Evolutionary conservation across 2,329 filamentous ascomycete genomes (phyloP).

Genomic region (Fusarium piperis): DNA sequence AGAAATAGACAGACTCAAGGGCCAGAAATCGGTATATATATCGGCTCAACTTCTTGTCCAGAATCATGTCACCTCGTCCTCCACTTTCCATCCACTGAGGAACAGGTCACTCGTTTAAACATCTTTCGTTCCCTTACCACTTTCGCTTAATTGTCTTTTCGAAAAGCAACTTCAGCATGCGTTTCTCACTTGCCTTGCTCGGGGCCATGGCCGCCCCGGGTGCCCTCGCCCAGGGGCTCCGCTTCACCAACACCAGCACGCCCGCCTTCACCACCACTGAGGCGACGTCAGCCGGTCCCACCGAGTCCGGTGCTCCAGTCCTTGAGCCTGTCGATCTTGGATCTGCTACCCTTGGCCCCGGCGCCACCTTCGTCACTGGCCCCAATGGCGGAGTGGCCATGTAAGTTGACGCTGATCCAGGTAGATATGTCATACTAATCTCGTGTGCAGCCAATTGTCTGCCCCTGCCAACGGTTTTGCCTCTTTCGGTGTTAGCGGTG

Average conservation of each 20-base stretch:
- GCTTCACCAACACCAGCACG: slow-evolving; percentile 28
- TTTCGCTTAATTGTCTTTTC: slow-evolving; percentile 3
- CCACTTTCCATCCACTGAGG: slow-evolving; percentile 28
- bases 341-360: background rate
- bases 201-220: slow-evolving; percentile 21
- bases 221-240: slow-evolving; percentile 13
- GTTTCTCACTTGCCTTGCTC: slow-evolving; percentile 18
- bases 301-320: fast-evolving
- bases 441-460: background rate
- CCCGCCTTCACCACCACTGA: background rate
- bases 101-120: slow-evolving; percentile 33
- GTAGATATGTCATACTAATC: background rate
- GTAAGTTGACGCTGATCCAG: background rate
- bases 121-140: slow-evolving; percentile 5
- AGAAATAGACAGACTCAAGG: background rate
- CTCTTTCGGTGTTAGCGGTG: background rate
- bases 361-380: background rate
- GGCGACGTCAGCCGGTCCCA: background rate
- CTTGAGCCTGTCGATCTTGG: background rate
- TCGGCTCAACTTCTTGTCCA: slow-evolving; percentile 1
- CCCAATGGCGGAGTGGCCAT: background rate
- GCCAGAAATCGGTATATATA: slow-evolving; percentile 21
- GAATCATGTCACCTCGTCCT: slow-evolving; percentile 26
- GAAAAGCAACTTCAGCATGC: slow-evolving; percentile 19
- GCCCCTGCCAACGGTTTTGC: background rate